phyloP scores from a whole-genome alignment of 352 stramenopile genomes.

The Phytophthora rubi region DNA sequence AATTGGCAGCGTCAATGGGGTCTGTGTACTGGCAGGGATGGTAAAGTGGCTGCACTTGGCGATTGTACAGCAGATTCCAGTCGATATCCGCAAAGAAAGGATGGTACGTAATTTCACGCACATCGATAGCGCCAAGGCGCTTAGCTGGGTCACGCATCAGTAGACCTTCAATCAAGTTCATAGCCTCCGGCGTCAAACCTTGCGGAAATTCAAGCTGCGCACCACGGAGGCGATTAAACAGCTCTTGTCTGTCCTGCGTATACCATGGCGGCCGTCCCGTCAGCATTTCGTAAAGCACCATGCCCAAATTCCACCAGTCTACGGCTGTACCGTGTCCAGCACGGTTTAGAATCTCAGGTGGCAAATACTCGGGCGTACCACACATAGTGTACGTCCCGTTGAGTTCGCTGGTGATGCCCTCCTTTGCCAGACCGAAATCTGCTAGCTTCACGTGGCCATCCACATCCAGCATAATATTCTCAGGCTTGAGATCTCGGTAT shows the following conservation, averaged over 20 bases:
- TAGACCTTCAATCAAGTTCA: conserved; percentile 86
- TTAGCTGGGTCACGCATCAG: conserved; percentile 92
- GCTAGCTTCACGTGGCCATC: conserved; percentile 84
- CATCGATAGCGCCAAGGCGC: conserved; percentile 89
- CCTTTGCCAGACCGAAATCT: conserved; percentile 84
- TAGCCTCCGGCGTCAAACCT: conserved; percentile 65
- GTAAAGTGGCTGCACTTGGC: conserved; percentile 80
- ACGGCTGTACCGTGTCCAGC: conserved; percentile 77
- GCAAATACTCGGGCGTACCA: conserved; percentile 87
- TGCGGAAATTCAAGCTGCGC: conserved; percentile 79
- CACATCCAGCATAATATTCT: conserved; percentile 90
- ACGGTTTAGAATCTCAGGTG: conserved; percentile 85
- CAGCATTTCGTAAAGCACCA: conserved; percentile 88
- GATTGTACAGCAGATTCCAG: conserved; percentile 83
- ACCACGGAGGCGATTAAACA: conserved; percentile 73
- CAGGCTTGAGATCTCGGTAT: conserved; percentile 84
- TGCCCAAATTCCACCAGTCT: conserved; percentile 88
- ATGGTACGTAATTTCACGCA: conserved; percentile 82
- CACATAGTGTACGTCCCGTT: conserved; percentile 87
- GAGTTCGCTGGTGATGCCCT: conserved; percentile 75
- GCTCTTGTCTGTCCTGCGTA: conserved; percentile 77
- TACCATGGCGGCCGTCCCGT: conserved; percentile 82
- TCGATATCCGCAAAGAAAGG: conserved; percentile 85
- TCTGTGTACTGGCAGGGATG: conserved; percentile 85
- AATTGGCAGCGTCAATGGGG: conserved; percentile 84